A percentile compares a stretch with the other conserved stretches of the same genome.
These are phyloP conservation scores for Petasospora fabianii DNA, from an alignment of 1,139 yeast genomes.

Conservation along the genomic window DNA sequence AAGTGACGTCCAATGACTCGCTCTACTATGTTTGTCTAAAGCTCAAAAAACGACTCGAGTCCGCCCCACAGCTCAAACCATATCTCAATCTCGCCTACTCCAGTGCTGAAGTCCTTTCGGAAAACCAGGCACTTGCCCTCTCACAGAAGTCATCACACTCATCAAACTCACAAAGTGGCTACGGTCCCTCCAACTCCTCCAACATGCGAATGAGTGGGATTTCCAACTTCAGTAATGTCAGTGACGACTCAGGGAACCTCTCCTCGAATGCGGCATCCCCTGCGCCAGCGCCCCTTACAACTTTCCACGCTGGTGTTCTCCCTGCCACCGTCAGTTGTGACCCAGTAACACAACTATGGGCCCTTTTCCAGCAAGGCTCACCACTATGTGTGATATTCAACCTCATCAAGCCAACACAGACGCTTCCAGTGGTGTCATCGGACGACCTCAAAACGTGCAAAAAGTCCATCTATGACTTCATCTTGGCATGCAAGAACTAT, in stretches of 20 bases:
- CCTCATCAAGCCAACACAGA: constrained; percentile 38
- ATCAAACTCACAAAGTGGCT: constrained; percentile 17
- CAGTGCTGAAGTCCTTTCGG: constrained; percentile 66
- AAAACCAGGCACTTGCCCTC: constrained; percentile 65
- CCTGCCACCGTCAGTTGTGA: constrained; percentile 76
- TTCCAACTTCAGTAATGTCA: constrained; percentile 23
- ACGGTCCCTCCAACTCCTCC: constrained; percentile 16
- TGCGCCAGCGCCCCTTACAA: constrained; percentile 37
- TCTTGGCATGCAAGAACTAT: constrained; percentile 80
- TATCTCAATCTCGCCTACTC: constrained; percentile 58
- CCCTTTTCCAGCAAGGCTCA: constrained; percentile 86
- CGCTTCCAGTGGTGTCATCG: constrained; percentile 54
- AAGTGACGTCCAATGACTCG: constrained; percentile 66
- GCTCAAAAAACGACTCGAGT: constrained; percentile 54
- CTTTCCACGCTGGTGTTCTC: constrained; percentile 71
- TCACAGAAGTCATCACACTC: constrained; percentile 33
- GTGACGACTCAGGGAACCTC: constrained; percentile 23
- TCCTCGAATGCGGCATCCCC: constrained; percentile 24
- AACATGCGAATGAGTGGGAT: constrained; percentile 20
- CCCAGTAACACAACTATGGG: constrained; percentile 90
- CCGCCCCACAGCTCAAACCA: constrained; percentile 69
- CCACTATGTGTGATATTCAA: constrained; percentile 87
- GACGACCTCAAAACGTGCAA: constrained; percentile 85
- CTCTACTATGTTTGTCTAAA: constrained; percentile 67
- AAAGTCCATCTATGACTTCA: constrained; percentile 85